Base-by-base conservation (phyloP, 495 filamentous ascomycete genomes). In the Penicillium paradoxum region DNA sequence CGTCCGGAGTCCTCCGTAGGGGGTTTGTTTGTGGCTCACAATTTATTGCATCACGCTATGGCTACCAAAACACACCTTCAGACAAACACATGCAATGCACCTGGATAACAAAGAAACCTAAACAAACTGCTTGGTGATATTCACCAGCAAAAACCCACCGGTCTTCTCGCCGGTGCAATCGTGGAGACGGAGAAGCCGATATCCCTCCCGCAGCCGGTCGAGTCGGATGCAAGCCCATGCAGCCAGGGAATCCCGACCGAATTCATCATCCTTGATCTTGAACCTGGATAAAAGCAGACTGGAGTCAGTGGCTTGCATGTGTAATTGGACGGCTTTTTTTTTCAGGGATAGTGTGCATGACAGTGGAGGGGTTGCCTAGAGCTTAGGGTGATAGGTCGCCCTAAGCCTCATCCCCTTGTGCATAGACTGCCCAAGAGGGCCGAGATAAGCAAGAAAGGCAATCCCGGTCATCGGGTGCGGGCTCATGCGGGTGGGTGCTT, bases 141-240 rank as follows among this genome's bases (percentile, higher is more conserved):
- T 80, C 1, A 96, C 81, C 51, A 96, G 65, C 38, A 97, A 54
- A 27, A 84, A 71, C 8, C 85, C 88, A 5, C 78, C 74, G 18
- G 78, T 82, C 49, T 79, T 70, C 13, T 72, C 57, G 1, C 90
- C 90, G 37, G 82, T 72, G 9, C 68, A 71, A 63, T 92, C 82
- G 30, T 84, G 67, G 24, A 97, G 68, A 46, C 83, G 86, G 34
- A 97, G 71, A 51, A 96, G 83, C 14, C 90, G 78, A 55, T 87
- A 87, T 2, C 92, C 92, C 33, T 77, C 64, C 41, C 82, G 80
- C 47, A 96, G 67, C 14, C 89, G 79, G 69, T 96, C 89, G 0
- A 97, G 79, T 17, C 90, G 77, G 49, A 95, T 83, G 63, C 90
- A 95, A 7, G 89, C 83, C 92, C 92, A 97, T 10, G 85, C 89